Conservation (phyloP, 768 basidiomycete genomes). For the Multifurca ochricompacta region DNA sequence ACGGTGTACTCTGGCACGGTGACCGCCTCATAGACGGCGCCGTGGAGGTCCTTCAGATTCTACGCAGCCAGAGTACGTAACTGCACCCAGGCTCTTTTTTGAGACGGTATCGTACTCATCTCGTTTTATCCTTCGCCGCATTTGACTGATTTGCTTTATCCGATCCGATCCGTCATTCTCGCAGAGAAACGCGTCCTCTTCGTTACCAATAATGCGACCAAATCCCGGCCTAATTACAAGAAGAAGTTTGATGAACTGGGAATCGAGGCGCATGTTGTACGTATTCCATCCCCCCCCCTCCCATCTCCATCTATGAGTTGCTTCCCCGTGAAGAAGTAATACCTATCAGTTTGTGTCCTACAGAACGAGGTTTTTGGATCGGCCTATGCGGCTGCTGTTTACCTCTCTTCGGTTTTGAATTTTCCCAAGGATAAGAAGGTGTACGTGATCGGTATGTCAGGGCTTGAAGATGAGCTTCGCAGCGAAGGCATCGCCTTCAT, state of each 20-base stretch:
- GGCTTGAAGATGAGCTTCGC: conserved; percentile 88
- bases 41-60: conserved; percentile 59
- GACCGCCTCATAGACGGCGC: conserved; percentile 73
- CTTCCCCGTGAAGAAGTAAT: background rate
- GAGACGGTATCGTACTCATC: background rate
- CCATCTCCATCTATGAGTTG: background rate
- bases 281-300: conserved; percentile 31
- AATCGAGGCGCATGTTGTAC: conserved; percentile 74
- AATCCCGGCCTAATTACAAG: conserved; percentile 84
- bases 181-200: conserved; percentile 64
- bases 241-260: conserved; percentile 86
- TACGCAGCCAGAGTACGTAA: conserved; percentile 64
- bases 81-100: background rate
- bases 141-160: conserved; percentile 7
- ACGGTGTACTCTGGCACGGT: conserved; percentile 91
- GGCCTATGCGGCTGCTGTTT: conserved; percentile 77
- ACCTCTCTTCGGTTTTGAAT: conserved; percentile 82
- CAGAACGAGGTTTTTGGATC: conserved; percentile 98
- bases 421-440: conserved; percentile 89
- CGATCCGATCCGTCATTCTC: background rate
- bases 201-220: conserved; percentile 96
- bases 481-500: conserved; percentile 73
- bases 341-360: background rate
- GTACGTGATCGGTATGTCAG: conserved; percentile 89
- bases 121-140: conserved; percentile 5